Evolutionary conservation across 192 early-diverging fungal genomes (phyloP).

Genomic region (Dissophora ornata): DNA sequence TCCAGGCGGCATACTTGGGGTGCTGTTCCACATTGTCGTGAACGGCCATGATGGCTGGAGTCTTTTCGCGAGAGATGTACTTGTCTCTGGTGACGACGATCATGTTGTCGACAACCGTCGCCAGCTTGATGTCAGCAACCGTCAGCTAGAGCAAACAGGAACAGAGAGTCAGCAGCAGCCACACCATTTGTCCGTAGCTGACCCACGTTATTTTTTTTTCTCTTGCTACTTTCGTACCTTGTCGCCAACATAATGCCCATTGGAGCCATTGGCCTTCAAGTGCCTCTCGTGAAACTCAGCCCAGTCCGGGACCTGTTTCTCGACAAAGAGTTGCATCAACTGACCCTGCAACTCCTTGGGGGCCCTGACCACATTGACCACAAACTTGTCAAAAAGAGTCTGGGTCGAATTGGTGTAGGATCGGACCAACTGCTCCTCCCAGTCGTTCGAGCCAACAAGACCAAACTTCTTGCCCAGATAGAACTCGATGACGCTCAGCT

Average conservation of each 20-base stretch:
- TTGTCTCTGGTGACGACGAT: constrained; percentile 5
- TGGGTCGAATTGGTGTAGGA: constrained; percentile 38
- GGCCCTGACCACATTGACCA: constrained; percentile 10
- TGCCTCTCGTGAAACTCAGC: constrained; percentile 27
- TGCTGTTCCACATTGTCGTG: constrained; percentile 22
- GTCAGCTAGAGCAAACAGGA: constrained; percentile 2
- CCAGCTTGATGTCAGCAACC: constrained; percentile 33
- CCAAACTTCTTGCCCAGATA: constrained; percentile 56
- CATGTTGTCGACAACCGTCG: constrained; percentile 13
- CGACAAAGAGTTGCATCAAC: constrained; percentile 28
- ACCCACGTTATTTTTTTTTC: background rate
- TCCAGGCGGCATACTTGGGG: constrained; percentile 26
- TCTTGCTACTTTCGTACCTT: constrained; percentile 18
- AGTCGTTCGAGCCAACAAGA: constrained; percentile 40
- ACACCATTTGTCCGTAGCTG: too few relatives aligned
- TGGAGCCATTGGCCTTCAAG: constrained; percentile 27
- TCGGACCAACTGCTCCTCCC: constrained; percentile 39
- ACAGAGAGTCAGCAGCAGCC: background rate
- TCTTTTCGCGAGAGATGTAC: constrained; percentile 24
- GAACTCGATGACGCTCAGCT: constrained; percentile 58
- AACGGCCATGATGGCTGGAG: constrained; percentile 26
- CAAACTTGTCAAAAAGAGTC: constrained; percentile 43
- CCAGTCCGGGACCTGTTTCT: constrained; percentile 38
- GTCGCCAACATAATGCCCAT: constrained; percentile 43
- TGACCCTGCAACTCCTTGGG: constrained; percentile 31